Evolutionary conservation across 2,329 filamentous ascomycete genomes (phyloP).

Genomic region (Paramyrothecium sp.): DNA sequence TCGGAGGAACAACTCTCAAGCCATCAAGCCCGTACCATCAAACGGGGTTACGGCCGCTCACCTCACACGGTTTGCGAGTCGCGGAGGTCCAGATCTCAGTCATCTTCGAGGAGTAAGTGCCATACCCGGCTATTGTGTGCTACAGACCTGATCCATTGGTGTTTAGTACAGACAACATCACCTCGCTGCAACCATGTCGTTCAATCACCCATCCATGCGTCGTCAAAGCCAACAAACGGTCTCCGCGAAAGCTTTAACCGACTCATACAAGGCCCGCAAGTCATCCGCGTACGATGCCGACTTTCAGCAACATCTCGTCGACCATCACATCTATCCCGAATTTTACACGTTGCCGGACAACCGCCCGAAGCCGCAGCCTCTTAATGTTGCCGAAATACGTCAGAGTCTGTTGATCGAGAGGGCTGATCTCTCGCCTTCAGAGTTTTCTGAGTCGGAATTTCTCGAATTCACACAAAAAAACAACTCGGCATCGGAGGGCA

Average conservation of each 20-base stretch:
- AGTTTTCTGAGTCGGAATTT: conserved; percentile 25
- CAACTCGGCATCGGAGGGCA: conserved; percentile 28
- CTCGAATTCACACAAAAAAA: conserved; percentile 22
- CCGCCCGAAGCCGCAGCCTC: neutral
- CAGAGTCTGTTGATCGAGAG: conserved; percentile 25
- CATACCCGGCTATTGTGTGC: neutral
- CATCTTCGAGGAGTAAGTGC: conserved; percentile 18
- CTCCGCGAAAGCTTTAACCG: neutral
- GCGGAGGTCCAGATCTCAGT: conserved; percentile 18
- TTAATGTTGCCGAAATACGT: conserved; percentile 10
- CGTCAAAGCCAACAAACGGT: conserved; percentile 2
- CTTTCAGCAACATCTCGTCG: conserved; percentile 34
- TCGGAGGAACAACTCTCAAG: conserved; percentile 14
- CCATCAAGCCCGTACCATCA: no score
- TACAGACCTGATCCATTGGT: neutral
- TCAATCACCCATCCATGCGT: conserved; percentile 1
- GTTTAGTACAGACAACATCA: neutral
- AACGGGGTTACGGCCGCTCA: neutral
- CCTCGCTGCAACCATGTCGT: neutral
- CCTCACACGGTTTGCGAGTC: conserved; percentile 14
- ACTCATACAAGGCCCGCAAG: no score
- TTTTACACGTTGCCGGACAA: no score
- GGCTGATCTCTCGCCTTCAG: conserved; percentile 31
- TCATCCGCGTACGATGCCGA: conserved; percentile 23
- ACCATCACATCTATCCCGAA: conserved; percentile 27